Evolutionary conservation across 2,329 filamentous ascomycete species (phyloP), one percentile per base, ranked within the genome.

Genomic region (Penicillium brasilianum): DNA sequence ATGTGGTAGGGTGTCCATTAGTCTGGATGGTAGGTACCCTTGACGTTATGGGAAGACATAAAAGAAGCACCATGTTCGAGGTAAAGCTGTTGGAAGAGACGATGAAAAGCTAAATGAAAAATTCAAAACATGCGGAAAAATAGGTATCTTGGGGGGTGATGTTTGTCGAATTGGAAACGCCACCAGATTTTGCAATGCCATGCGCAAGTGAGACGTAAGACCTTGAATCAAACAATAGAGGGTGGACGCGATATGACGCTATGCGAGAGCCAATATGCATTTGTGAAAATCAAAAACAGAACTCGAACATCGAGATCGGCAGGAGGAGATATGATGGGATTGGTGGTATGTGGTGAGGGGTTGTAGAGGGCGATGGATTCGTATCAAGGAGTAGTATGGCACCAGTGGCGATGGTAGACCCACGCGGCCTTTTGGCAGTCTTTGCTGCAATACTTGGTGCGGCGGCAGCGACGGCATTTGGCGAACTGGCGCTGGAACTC

Each of bases 361-460:
- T 48, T 46, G 28, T 37, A 32, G 53, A 20, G 13, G 13, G 18
- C 28, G 10, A 6, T 36, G 5, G 36, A 4, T 7, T n/a, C n/a
- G 37, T 14, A 69, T 75, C 70, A 76, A 63, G 75, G 74, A 41
- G 75, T 72, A 51, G 71, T 78, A 69, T 85, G 84, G 76, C 95
- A 99, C 95, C 95, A 99, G 80, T 98, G 96, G 63, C 95, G 89
- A 76, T 99, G 95, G 79, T 93, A 98, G 30, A 95, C 93, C 95
- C 95, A 99, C 10, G 95, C 96, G 70, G 92, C 96, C 83, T 98
- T 98, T 80, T 99, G 95, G 79, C 95, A 99, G 78, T 99, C 95
- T 80, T 99, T 99, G 85, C 93, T 97, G 88, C 95, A 99, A 82
- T 97, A 97, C 78, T 99, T 99, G 64, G 95, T 99, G 67, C 95